Evolutionary conservation across 768 basidiomycete species (phyloP), one percentile per base, ranked within the genome.

Genomic region (Termitomyces sp.): DNA sequence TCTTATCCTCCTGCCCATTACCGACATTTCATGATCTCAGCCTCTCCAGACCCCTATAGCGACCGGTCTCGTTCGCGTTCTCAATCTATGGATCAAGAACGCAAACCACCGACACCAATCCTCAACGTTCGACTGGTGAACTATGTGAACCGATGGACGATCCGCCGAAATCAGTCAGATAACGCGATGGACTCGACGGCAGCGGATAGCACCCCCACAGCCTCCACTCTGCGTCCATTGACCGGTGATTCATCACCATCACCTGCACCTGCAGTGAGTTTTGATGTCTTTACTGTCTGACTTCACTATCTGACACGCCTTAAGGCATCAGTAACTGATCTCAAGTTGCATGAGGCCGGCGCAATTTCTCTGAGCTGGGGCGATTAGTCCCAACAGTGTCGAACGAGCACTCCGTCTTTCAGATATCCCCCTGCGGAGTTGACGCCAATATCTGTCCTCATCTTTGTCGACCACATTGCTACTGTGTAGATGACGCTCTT

Each of bases 101-200:
- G 58, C 13, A 30, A 57, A 16, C 30, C 30, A 24, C 42, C 70
- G 13, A 66, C 67, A 4, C 68, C 69, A 2, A 69, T 72, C 20
- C 56, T 75, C 20, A 72, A 72, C 43, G 64, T 73, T 4, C 64
- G 69, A 33, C 58, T 73, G 8, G 72, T 75, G 26, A 68, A 67
- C 4, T 66, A 66, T 54, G 8, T 67, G 65, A 26, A 63, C 58
- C 46, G 58, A 26, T 62, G 67, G 42, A 64, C 46, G 3, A 54
- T 40, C 54, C 49, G 28, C 9, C 54, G 58, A 16, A 48, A 58
- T 40, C 46, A 57, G 40, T 22, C 58, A 36, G 47, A 61, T 22
- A n/a, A 40, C 0, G 30, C 50, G 38, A 46, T 47, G 40, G 13
- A 48, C 26, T 13, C 54, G 20, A n/a, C 44, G 28, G 44, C 53